These are phyloP conservation scores for Trichoderma sp. DNA, from an alignment of 2,329 filamentous ascomycete species.

Conservation along the genomic window DNA sequence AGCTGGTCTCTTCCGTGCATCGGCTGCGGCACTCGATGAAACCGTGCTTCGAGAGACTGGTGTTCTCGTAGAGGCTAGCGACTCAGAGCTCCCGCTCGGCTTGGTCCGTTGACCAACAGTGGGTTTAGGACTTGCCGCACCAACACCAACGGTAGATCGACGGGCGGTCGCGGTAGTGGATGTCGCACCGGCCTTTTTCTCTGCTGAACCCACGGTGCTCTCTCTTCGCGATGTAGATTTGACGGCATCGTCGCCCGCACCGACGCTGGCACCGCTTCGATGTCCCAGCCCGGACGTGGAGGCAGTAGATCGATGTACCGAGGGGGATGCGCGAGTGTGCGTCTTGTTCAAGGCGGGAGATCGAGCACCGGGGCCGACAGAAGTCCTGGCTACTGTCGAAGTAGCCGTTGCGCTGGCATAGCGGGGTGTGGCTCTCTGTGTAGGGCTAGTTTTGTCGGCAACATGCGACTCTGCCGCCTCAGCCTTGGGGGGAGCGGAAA, in stretches of 20 bases:
- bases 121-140: conserved; percentile 39
- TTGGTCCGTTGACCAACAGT: not conserved
- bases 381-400: conserved; percentile 27
- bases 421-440: not conserved
- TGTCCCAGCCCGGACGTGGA: conserved; percentile 45
- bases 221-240: conserved; percentile 44
- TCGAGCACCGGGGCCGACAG: conserved; percentile 34
- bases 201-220: conserved; percentile 45
- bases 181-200: conserved; percentile 39
- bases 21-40: conserved; percentile 27
- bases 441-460: not conserved
- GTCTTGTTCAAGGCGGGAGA: conserved; percentile 49
- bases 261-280: conserved; percentile 49
- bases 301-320: conserved; percentile 36
- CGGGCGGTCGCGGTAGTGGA: conserved; percentile 37
- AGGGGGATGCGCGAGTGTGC: conserved; percentile 48
- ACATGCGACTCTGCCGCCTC: not conserved
- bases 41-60: conserved; percentile 19
- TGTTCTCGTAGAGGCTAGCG: conserved; percentile 37
- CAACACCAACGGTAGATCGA: conserved; percentile 33
- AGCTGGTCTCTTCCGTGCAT: conserved; percentile 60
- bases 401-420: conserved; percentile 9
- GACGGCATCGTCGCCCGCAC: conserved; percentile 51
- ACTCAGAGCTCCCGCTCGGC: not conserved
- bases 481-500: not conserved